A percentile compares a stretch with the other conserved stretches of the same genome.
Conservation (phyloP, 805 yeast species). For the Schizosaccharomyces pombe region ASM294v3 CU329670.1:2024001-2024500, state of each 20-base stretch:
- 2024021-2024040: conserved; percentile 3
- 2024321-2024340: neutral
- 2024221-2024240: neutral
- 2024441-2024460: conserved; percentile 2
- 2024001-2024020: neutral
- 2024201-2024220: neutral
- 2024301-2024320: neutral
- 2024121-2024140: neutral
- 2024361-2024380: neutral
- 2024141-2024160: neutral
- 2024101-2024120: neutral
- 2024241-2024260: conserved; percentile 1
- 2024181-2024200: neutral
- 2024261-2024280: neutral
- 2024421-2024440: conserved; percentile 10
- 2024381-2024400: conserved; percentile 6
- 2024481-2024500: too few species aligned
- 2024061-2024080: conserved; percentile 1
- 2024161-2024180: conserved; percentile 3
- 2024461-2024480: too few species aligned
- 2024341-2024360: neutral
- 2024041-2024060: conserved; percentile 1
- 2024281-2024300: neutral
- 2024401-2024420: conserved; percentile 10
- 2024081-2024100: neutral